phyloP scores from a whole-genome alignment of 441 rosid genomes.

The Euphorbia celastroides region DNA sequence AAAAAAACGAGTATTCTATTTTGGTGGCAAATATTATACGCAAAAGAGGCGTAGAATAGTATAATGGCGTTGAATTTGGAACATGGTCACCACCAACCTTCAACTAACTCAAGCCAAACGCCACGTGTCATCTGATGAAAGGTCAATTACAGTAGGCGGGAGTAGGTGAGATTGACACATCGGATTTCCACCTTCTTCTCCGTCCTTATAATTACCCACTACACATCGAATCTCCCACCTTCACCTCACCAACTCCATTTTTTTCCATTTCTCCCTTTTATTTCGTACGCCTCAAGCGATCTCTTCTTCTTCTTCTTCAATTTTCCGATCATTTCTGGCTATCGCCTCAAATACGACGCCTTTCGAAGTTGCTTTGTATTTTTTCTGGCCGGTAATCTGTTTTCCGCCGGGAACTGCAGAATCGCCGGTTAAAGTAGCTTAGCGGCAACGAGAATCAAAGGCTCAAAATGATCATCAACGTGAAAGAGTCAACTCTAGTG shows the following conservation, averaged over 20 bases:
- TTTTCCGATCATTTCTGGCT: not conserved
- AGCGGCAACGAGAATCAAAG: not conserved
- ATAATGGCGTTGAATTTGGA: too few species aligned
- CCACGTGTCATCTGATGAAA: conserved; percentile 3
- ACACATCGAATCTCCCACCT: not conserved
- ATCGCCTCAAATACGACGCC: not conserved
- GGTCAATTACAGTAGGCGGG: conserved; percentile 15
- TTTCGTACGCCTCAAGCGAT: not conserved
- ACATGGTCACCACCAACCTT: too few species aligned
- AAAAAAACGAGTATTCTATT: too few species aligned
- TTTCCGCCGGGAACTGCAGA: not conserved
- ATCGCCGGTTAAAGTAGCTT: not conserved
- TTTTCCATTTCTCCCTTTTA: not conserved
- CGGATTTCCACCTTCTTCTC: not conserved
- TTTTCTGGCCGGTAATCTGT: not conserved
- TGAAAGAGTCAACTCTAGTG: conserved; percentile 67
- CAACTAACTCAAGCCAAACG: too few species aligned
- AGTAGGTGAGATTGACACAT: conserved; percentile 16
- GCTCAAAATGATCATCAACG: conserved; percentile 40
- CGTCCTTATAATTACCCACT: not conserved
- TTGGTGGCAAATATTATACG: too few species aligned
- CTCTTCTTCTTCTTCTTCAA: not conserved
- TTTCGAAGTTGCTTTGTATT: not conserved
- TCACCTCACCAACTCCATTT: conserved; percentile 8
- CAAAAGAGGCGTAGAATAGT: too few species aligned